These are phyloP conservation scores for Capillidium heterosporum DNA, from an alignment of 371 early-diverging fungal genomes.

Conservation along the genomic window DNA sequence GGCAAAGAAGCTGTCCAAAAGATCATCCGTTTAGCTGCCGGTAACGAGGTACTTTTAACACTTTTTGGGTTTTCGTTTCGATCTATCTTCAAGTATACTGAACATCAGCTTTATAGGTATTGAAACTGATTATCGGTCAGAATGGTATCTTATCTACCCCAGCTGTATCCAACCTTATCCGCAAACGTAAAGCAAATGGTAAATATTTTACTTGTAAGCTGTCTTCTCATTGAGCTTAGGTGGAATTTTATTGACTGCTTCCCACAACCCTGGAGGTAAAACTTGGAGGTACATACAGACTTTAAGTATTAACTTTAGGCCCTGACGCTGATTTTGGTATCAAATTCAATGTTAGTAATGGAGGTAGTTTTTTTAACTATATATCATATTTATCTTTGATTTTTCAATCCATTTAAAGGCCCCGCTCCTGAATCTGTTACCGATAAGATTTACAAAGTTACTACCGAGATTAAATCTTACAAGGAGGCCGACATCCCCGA, in stretches of 20 bases:
- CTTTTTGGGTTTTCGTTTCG: not conserved
- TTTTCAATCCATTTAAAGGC: conserved; percentile 14
- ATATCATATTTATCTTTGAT: not conserved
- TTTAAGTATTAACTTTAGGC: conserved; percentile 15
- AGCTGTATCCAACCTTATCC: conserved; percentile 88
- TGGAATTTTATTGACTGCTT: conserved; percentile 89
- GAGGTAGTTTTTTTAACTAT: conserved; percentile 25
- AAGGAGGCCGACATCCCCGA: conserved; percentile 43
- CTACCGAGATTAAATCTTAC: conserved; percentile 52
- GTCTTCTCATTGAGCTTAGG: conserved; percentile 17
- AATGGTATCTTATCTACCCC: conserved; percentile 92
- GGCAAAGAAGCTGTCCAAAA: conserved; percentile 68
- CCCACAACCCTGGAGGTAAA: conserved; percentile 90
- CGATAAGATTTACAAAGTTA: conserved; percentile 64
- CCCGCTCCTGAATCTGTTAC: conserved; percentile 92
- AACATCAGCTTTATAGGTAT: conserved; percentile 25
- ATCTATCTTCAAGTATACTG: not conserved
- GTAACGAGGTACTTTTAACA: conserved; percentile 45
- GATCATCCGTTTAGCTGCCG: conserved; percentile 74
- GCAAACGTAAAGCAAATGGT: conserved; percentile 68
- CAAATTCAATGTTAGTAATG: conserved; percentile 91
- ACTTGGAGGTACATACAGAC: not conserved
- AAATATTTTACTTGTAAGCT: not conserved
- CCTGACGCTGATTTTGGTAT: conserved; percentile 95
- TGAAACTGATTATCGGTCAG: conserved; percentile 76